phyloP scores from a whole-genome alignment of 2,329 filamentous ascomycete genomes.

The Aspergillus latus region DNA sequence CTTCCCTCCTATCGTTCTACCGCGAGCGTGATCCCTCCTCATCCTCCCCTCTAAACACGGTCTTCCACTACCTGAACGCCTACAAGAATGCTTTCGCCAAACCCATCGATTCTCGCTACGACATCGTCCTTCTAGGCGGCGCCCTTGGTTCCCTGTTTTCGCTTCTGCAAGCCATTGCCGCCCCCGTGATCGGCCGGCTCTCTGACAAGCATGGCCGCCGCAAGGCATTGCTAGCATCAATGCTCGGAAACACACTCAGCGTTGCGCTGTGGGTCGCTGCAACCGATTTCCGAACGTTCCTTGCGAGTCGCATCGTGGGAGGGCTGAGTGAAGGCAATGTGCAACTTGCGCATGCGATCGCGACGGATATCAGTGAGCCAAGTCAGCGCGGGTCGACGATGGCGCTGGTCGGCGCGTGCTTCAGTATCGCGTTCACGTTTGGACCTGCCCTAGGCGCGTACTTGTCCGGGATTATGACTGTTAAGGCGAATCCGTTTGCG shows the following conservation, averaged over 20 bases:
- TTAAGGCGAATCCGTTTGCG: conserved; percentile 89
- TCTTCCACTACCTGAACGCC: conserved; percentile 80
- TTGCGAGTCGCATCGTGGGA: conserved; percentile 88
- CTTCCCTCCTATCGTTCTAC: conserved; percentile 94
- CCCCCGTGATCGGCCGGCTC: conserved; percentile 82
- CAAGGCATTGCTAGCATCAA: conserved; percentile 82
- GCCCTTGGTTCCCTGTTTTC: conserved; percentile 93
- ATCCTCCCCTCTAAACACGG: conserved; percentile 70
- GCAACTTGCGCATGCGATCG: conserved; percentile 92
- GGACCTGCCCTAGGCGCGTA: conserved; percentile 89
- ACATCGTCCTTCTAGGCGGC: conserved; percentile 92
- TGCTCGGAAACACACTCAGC: conserved; percentile 88
- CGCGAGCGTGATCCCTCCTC: conserved; percentile 70
- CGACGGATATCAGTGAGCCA: conserved; percentile 90
- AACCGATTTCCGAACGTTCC: conserved; percentile 91
- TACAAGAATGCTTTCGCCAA: conserved; percentile 93
- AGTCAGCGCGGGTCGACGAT: conserved; percentile 83
- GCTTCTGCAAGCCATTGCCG: conserved; percentile 86
- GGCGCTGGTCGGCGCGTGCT: conserved; percentile 94
- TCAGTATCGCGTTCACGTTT: conserved; percentile 95
- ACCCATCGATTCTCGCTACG: conserved; percentile 93
- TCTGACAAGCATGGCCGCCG: conserved; percentile 87
- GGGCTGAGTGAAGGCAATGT: conserved; percentile 96
- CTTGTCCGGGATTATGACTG: conserved; percentile 71
- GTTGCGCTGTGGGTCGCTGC: conserved; percentile 93